Conservation (phyloP, 2,329 filamentous ascomycete species). For the Arachnomyces sp. region DNA sequence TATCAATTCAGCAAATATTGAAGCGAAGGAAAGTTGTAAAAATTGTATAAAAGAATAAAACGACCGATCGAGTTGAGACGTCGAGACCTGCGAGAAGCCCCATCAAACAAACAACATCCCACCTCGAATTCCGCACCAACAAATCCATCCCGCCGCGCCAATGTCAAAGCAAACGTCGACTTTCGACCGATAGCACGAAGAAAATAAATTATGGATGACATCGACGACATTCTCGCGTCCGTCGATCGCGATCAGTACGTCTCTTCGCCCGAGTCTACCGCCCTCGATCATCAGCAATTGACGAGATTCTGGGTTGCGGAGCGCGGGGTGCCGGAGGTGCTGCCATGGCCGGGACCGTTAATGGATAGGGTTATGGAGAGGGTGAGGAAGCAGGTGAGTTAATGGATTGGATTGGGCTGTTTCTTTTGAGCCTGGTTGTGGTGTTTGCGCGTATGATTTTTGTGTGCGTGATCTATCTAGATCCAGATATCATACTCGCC, state of each 20-base stretch:
- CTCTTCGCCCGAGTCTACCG: slow-evolving; percentile 28
- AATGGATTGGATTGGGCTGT: neutral
- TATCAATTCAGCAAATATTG: too few relatives aligned
- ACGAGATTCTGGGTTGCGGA: slow-evolving; percentile 93
- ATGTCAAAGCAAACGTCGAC: slow-evolving; percentile 19
- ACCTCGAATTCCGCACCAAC: slow-evolving; percentile 16
- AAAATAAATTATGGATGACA: slow-evolving; percentile 44
- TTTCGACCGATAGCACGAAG: slow-evolving; percentile 9
- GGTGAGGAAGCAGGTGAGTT: slow-evolving; percentile 52
- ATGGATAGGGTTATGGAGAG: slow-evolving; percentile 74
- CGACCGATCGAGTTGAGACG: too few relatives aligned
- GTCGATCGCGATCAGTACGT: slow-evolving; percentile 52
- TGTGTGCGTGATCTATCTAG: neutral
- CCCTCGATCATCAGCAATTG: slow-evolving; percentile 71
- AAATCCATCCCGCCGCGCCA: slow-evolving; percentile 15
- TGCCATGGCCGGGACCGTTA: slow-evolving; percentile 66
- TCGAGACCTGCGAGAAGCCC: too few relatives aligned
- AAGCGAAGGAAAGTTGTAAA: too few relatives aligned
- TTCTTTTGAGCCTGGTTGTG: neutral
- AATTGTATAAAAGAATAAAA: too few relatives aligned
- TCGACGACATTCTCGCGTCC: slow-evolving; percentile 69
- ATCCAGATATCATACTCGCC: too few relatives aligned
- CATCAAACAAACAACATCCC: too few relatives aligned
- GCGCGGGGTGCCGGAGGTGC: slow-evolving; percentile 77
- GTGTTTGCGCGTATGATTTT: too few relatives aligned